Evolutionary conservation across 179 eudicot species (phyloP).

Genomic region (Amaranthus tricolor): DNA sequence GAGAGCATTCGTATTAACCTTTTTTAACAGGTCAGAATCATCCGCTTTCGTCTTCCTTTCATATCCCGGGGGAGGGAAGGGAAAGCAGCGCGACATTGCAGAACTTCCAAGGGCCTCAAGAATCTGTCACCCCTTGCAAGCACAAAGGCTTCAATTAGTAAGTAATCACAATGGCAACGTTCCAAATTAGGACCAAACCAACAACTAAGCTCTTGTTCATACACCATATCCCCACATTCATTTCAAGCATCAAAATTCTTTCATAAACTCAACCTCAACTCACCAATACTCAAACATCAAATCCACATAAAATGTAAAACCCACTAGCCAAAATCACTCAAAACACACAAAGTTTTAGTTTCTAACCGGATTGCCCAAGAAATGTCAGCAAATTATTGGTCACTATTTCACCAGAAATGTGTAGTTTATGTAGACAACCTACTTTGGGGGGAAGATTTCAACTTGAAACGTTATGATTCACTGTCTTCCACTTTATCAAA

Average conservation of each 20-base stretch:
- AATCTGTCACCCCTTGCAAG: slow-evolving; percentile 30
- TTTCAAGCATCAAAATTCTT: slow-evolving; percentile 49
- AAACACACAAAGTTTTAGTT: neutral
- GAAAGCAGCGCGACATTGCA: slow-evolving; percentile 98
- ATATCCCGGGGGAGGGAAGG: slow-evolving; percentile 95
- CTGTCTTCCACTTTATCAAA: neutral
- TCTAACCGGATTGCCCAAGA: slow-evolving; percentile 4
- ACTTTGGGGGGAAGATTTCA: slow-evolving; percentile 8
- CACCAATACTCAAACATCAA: slow-evolving; percentile 15
- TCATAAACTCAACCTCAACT: slow-evolving; percentile 25
- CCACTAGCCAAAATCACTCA: slow-evolving; percentile 4
- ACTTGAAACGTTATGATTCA: slow-evolving; percentile 17
- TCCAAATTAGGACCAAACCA: slow-evolving; percentile 52
- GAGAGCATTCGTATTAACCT: slow-evolving; percentile 46
- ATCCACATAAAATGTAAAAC: neutral
- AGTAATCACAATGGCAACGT: slow-evolving; percentile 27
- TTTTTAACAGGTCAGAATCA: slow-evolving; percentile 48
- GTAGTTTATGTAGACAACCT: slow-evolving; percentile 4
- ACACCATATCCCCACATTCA: slow-evolving; percentile 81
- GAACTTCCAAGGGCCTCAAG: slow-evolving; percentile 22
- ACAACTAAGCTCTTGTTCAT: slow-evolving; percentile 62
- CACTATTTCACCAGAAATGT: slow-evolving; percentile 1
- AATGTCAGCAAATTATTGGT: neutral
- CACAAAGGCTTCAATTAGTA: slow-evolving; percentile 34
- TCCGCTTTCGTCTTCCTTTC: slow-evolving; percentile 59